Conservation (phyloP, 2,329 filamentous ascomycete species). For the Nemania bipapillata region DNA sequence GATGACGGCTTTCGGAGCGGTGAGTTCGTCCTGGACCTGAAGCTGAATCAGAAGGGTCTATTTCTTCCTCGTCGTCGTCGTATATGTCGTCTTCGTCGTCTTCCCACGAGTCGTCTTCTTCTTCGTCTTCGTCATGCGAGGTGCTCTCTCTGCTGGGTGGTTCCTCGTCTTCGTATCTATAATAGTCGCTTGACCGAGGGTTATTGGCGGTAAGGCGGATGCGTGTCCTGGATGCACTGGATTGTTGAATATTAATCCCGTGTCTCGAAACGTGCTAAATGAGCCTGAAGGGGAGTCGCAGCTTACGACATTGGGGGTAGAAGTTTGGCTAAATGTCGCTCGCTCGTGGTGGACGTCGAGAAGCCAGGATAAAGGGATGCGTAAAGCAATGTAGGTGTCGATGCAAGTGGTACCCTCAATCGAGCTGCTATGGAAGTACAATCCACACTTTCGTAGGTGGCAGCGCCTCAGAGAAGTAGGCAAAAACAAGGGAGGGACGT, state of each 20-base stretch:
- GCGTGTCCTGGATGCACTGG: conserved; percentile 34
- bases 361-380: conserved; percentile 58
- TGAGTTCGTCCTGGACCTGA: conserved; percentile 56
- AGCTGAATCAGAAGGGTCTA: conserved; percentile 69
- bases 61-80: conserved; percentile 55
- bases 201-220: conserved; percentile 28
- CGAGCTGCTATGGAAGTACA: conserved; percentile 18
- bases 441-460: conserved; percentile 5
- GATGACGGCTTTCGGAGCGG: conserved; percentile 51
- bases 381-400: conserved; percentile 21
- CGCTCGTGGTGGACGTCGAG: conserved; percentile 60
- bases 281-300: conserved; percentile 35
- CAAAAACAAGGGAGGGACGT: conserved; percentile 2
- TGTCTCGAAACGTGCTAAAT: conserved; percentile 33
- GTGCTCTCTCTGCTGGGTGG: conserved; percentile 39
- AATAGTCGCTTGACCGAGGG: conserved; percentile 16
- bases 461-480: conserved; percentile 15
- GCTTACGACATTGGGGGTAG: conserved; percentile 60
- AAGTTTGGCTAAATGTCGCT: conserved; percentile 54
- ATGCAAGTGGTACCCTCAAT: conserved; percentile 15
- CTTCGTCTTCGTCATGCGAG: conserved; percentile 49
- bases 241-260: conserved; percentile 34
- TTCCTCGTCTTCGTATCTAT: conserved; percentile 31
- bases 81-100: conserved; percentile 24
- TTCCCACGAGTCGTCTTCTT: conserved; percentile 56